Conservation (phyloP, 2,329 filamentous ascomycete genomes). For the Calonectria crousiana region DNA sequence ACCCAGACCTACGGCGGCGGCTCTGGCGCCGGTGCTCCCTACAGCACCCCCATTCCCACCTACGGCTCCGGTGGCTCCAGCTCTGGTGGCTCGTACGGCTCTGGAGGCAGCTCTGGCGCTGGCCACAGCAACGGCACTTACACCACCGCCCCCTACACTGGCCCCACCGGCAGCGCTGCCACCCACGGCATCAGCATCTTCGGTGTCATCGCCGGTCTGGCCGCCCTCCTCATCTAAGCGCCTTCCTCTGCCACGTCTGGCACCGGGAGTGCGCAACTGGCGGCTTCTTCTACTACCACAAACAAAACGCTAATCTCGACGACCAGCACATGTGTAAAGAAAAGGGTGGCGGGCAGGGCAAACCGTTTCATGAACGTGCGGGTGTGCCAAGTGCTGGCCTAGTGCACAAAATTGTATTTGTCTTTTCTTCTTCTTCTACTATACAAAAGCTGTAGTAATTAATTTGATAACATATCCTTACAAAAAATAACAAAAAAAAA, state of each 20-base stretch:
- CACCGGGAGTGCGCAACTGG: not conserved
- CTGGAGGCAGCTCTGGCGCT: not conserved
- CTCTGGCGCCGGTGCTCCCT: not conserved
- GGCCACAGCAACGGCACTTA: slow-evolving; percentile 24
- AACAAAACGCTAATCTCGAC: not conserved
- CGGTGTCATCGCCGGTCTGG: slow-evolving; percentile 36
- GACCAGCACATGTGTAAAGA: slow-evolving; percentile 1
- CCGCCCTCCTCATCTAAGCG: slow-evolving; percentile 34
- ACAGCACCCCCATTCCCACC: not conserved
- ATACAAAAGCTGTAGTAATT: slow-evolving; percentile 11
- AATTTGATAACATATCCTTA: slow-evolving; percentile 2
- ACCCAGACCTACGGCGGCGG: slow-evolving; percentile 10
- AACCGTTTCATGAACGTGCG: slow-evolving; percentile 9
- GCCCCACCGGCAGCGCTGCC: slow-evolving; percentile 25
- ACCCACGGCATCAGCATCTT: slow-evolving; percentile 33
- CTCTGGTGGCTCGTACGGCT: not conserved
- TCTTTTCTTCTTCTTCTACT: slow-evolving; percentile 33
- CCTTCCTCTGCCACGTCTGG: not conserved
- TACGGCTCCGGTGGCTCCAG: not conserved
- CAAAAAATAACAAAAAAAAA: not conserved
- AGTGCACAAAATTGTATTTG: slow-evolving; percentile 20
- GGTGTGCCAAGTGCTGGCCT: not conserved
- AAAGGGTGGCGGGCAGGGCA: not conserved
- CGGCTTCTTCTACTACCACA: not conserved
- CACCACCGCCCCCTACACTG: slow-evolving; percentile 20